phyloP scores from a whole-genome alignment of 2,329 filamentous ascomycete genomes.

The Tolypocladium sp. region DNA sequence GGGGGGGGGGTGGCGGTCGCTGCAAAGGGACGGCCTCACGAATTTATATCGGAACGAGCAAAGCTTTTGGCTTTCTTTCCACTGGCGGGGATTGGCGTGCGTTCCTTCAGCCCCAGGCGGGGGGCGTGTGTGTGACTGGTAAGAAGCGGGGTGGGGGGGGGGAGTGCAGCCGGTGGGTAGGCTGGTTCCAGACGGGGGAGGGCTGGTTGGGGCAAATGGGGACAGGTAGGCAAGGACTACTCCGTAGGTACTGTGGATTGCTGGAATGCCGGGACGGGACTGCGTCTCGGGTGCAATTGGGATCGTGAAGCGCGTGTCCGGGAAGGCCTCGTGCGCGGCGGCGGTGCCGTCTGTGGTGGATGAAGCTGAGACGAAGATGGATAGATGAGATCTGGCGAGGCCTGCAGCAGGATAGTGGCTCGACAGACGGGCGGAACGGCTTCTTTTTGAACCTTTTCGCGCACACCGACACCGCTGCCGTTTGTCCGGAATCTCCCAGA shows the following conservation, averaged over 20 bases:
- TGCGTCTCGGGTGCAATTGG: neutral
- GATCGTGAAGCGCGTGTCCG: neutral
- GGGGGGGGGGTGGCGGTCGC: slow-evolving; percentile 5
- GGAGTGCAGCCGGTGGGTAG: neutral
- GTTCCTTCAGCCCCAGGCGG: slow-evolving; percentile 1
- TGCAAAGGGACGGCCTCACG: slow-evolving; percentile 14
- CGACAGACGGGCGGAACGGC: neutral
- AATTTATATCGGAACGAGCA: slow-evolving; percentile 24
- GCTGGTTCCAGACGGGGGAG: neutral
- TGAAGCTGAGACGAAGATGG: neutral
- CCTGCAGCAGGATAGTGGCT: neutral
- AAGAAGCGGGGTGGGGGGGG: neutral
- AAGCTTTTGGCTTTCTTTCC: slow-evolving; percentile 13
- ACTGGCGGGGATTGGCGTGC: slow-evolving; percentile 11
- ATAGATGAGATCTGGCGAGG: neutral
- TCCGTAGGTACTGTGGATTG: neutral
- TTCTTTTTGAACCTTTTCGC: neutral
- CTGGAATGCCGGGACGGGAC: neutral
- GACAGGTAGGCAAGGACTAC: neutral
- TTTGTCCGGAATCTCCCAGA: neutral
- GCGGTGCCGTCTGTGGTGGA: neutral
- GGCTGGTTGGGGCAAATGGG: neutral
- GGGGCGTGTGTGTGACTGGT: neutral
- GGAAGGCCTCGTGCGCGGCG: neutral
- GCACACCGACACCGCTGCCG: neutral